Percentiles rank a stretch among this genome's conserved stretches.
Conservation (phyloP, 2,329 filamentous ascomycete genomes). For the Aschersonia sp. region DNA sequence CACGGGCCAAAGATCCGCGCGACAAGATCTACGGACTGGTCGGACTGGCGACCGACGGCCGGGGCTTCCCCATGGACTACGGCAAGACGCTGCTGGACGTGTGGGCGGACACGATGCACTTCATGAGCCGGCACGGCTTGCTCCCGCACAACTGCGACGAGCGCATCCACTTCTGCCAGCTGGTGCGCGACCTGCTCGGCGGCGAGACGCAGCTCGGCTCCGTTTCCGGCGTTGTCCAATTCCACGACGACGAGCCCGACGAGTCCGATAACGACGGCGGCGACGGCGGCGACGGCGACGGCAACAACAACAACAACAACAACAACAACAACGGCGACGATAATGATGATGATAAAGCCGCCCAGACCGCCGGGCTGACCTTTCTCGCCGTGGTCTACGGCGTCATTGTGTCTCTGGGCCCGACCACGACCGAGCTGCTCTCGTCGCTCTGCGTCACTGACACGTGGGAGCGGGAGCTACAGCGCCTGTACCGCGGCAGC, state of each 20-base stretch:
- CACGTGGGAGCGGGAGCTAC: conserved; percentile 5
- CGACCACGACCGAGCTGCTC: conserved; percentile 2
- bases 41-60: conserved; percentile 8
- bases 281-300: too few species aligned
- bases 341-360: conserved; percentile 1
- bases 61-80: conserved; percentile 10
- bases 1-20: conserved; percentile 8
- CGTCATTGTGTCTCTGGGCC: conserved; percentile 4
- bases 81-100: conserved; percentile 9
- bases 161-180: conserved; percentile 2
- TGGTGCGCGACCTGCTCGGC: conserved; percentile 4
- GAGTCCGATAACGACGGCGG: neutral
- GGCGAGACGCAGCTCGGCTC: conserved; percentile 1
- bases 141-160: conserved; percentile 1
- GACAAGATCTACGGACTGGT: conserved; percentile 13
- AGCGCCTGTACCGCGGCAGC: conserved; percentile 4
- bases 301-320: too few species aligned
- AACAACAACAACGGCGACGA: neutral
- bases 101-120: conserved; percentile 9
- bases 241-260: conserved; percentile 2
- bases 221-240: conserved; percentile 4
- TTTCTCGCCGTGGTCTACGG: conserved; percentile 3
- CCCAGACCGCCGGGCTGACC: conserved; percentile 1
- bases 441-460: conserved; percentile 4
- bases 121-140: conserved; percentile 6